phyloP scores from a whole-genome alignment of 495 filamentous ascomycete genomes.

The Penicillium psychrofluorescens region DNA sequence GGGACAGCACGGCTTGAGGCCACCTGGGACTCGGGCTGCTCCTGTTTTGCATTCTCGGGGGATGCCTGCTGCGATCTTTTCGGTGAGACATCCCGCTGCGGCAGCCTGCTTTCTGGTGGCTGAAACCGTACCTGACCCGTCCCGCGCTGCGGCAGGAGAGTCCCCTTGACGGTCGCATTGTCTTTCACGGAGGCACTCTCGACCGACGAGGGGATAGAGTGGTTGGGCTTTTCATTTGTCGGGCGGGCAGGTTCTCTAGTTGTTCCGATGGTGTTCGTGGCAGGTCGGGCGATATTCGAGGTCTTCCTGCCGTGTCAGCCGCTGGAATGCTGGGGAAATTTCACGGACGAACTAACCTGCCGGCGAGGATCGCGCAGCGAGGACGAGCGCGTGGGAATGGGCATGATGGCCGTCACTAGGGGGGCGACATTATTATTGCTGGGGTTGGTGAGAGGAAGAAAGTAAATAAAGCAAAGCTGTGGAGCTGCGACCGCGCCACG shows the following conservation, averaged over 20 bases:
- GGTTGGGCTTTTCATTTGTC: slow-evolving; percentile 2
- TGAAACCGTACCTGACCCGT: slow-evolving; percentile 8
- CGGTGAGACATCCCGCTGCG: slow-evolving; percentile 12
- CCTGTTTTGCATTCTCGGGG: slow-evolving; percentile 5
- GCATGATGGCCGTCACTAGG: slow-evolving; percentile 21
- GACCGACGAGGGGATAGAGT: slow-evolving; percentile 5
- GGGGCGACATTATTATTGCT: neutral
- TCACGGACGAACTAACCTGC: slow-evolving; percentile 18
- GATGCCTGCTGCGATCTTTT: slow-evolving; percentile 5
- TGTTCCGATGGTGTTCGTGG: slow-evolving; percentile 9
- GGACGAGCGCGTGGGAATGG: slow-evolving; percentile 33
- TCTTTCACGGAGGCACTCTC: slow-evolving; percentile 6
- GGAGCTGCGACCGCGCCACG: too few relatives aligned
- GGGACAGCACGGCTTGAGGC: slow-evolving; percentile 3
- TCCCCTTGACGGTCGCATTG: slow-evolving; percentile 8
- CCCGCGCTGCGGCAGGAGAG: slow-evolving; percentile 20
- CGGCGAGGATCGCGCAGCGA: slow-evolving; percentile 32
- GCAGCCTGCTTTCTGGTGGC: slow-evolving; percentile 4
- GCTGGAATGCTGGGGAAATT: slow-evolving; percentile 4
- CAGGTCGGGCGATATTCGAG: slow-evolving; percentile 22
- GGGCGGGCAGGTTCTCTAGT: slow-evolving; percentile 2
- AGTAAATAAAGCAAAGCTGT: too few relatives aligned
- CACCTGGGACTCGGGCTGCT: neutral
- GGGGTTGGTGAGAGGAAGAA: too few relatives aligned
- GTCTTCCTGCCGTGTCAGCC: slow-evolving; percentile 15